Conservation (phyloP, 2,329 filamentous ascomycete genomes). For the Neocatenulostroma microsporum region DNA sequence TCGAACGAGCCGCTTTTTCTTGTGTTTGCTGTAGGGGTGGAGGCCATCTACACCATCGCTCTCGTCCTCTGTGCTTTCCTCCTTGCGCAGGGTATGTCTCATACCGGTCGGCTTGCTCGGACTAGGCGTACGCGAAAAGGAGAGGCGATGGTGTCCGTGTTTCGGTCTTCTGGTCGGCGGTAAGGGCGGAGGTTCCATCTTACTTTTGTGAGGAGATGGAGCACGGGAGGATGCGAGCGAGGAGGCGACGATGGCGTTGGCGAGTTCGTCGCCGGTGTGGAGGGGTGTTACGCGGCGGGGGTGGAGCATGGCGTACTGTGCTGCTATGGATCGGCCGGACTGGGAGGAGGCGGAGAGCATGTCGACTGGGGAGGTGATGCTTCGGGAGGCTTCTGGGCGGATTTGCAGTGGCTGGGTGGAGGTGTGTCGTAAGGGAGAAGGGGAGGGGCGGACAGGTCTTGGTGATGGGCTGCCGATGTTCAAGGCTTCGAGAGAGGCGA, state of each 20-base stretch:
- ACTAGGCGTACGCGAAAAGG: slow-evolving; percentile 35
- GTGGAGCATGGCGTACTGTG: slow-evolving; percentile 28
- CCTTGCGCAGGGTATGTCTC: slow-evolving; percentile 58
- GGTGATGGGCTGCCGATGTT: neutral
- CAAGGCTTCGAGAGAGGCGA: no score
- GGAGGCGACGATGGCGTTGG: slow-evolving; percentile 67
- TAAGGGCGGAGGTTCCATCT: slow-evolving; percentile 31
- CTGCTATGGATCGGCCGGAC: slow-evolving; percentile 23
- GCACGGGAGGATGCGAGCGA: slow-evolving; percentile 55
- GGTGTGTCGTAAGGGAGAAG: slow-evolving; percentile 9
- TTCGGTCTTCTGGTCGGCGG: slow-evolving; percentile 24
- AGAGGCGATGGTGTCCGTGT: slow-evolving; percentile 19
- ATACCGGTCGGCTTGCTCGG: slow-evolving; percentile 45
- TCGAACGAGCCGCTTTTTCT: slow-evolving; percentile 50
- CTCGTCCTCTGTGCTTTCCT: slow-evolving; percentile 33
- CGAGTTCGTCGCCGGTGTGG: slow-evolving; percentile 57
- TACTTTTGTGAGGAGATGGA: slow-evolving; percentile 32
- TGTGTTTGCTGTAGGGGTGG: slow-evolving; percentile 43
- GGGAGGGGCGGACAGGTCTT: neutral
- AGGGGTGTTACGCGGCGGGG: slow-evolving; percentile 36
- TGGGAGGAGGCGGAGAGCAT: slow-evolving; percentile 16
- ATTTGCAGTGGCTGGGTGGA: slow-evolving; percentile 13
- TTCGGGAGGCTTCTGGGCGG: slow-evolving; percentile 6
- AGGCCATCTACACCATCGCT: slow-evolving; percentile 37
- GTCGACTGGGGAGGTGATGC: slow-evolving; percentile 13